Base-by-base conservation (phyloP, 495 filamentous ascomycete genomes). In the Aspergillus bridgeri region DNA sequence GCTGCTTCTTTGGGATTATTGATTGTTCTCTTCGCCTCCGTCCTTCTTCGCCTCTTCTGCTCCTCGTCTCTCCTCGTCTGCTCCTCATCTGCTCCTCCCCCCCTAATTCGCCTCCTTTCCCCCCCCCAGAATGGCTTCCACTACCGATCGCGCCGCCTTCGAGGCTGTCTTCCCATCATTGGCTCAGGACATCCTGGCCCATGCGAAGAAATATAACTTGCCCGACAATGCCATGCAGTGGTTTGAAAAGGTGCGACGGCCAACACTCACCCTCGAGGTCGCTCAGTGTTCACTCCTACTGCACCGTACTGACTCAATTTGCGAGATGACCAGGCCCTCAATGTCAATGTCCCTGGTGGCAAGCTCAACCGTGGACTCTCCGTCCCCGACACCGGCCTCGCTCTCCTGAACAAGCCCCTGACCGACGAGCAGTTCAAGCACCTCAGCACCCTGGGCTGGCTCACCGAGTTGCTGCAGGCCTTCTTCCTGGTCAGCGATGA, bases 331-430 rank as follows among this genome's bases (percentile, higher is more conserved):
- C 24, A 96, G 91, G 83, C 79, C 49, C 81, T 98, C 60, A 79
- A 89, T 61, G 82, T 86, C 80, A 98, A 98, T 73, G 83, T 89
- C 17, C 76, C 92, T 49, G 95, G 95, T 65, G 94, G 94, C 66
- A 98, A 98, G 83, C 93, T 91, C 79, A 98, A 98, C 79, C 90
- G 94, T 62, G 94, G 95, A 74, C 94, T 98, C 85, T 97, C 94
- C 51, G 92, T 97, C 49, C 89, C 92, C 57, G 94, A 98, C 78
- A 93, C 91, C 49, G 83, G 85, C 54, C 85, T 88, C 60, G 70
- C 94, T 63, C 88, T 98, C 52, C 84, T 91, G 61, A 76, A 83
- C 67, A 78, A 85, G 56, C 79, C 86, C 54, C 83, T 96, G 54
- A 82, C 78, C 51, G 78, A 86, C 38, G 84, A 95, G 55, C 89